Conservation (phyloP, 2,329 filamentous ascomycete species). For the Colletotrichum karsti region DNA sequence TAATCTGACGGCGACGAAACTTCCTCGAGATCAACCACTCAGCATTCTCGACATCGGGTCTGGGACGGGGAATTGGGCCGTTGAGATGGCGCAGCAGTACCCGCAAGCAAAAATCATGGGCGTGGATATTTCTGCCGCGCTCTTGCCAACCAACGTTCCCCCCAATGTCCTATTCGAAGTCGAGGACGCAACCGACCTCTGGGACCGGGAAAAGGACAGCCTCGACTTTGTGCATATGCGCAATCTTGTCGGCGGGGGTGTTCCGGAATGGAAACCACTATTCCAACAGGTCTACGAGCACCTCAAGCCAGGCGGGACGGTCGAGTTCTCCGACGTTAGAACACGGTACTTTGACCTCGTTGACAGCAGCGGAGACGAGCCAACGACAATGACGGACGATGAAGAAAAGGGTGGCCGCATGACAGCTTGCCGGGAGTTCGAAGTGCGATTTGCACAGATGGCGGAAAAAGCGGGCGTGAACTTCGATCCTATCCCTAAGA, state of each 20-base stretch:
- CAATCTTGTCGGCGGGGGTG: conserved; percentile 52
- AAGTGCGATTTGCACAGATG: conserved; percentile 39
- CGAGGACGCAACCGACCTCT: conserved; percentile 62
- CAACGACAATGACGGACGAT: conserved; percentile 25
- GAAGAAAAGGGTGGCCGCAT: conserved; percentile 28
- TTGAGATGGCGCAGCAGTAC: conserved; percentile 50
- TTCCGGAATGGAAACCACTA: conserved; percentile 49
- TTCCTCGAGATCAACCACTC: conserved; percentile 34
- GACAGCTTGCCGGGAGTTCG: conserved; percentile 42
- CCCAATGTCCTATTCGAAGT: conserved; percentile 68
- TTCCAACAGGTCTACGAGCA: conserved; percentile 46
- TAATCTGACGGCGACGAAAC: conserved; percentile 38
- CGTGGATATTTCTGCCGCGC: conserved; percentile 50
- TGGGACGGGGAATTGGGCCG: conserved; percentile 52
- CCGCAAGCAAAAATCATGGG: conserved; percentile 49
- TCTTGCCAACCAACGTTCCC: conserved; percentile 55
- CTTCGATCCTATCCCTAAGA: conserved; percentile 47
- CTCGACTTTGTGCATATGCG: conserved; percentile 54
- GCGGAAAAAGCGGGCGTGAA: conserved; percentile 42
- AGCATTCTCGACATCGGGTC: conserved; percentile 51
- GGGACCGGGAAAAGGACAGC: conserved; percentile 39
- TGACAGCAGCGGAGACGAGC: conserved; percentile 39
- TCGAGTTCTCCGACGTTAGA: conserved; percentile 53
- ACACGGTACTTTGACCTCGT: conserved; percentile 50
- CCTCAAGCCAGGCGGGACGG: conserved; percentile 52